phyloP scores from a whole-genome alignment of 495 filamentous ascomycete species.

The Podospora australis region DNA sequence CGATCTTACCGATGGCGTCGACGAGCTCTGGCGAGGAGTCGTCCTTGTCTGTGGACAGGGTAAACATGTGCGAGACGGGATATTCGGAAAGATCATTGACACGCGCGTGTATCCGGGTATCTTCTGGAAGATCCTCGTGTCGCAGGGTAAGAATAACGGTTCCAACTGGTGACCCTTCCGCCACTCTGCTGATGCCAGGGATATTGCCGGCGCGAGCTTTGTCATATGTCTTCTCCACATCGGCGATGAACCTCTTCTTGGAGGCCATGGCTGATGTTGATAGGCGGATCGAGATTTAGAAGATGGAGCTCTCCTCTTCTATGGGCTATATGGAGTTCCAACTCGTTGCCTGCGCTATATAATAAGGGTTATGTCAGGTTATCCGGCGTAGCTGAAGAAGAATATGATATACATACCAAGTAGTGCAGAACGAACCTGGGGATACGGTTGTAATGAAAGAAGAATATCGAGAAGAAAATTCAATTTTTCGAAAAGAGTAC shows the following conservation, averaged over 20 bases:
- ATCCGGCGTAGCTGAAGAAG: too few species aligned
- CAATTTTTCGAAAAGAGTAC: too few species aligned
- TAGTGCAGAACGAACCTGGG: too few species aligned
- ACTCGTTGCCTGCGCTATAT: too few species aligned
- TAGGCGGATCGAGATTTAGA: too few species aligned
- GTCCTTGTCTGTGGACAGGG: constrained; percentile 52
- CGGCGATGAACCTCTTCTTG: constrained; percentile 31
- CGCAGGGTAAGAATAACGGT: constrained; percentile 25
- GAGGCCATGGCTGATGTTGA: constrained; percentile 22
- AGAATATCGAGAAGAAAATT: too few species aligned
- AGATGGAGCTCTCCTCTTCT: too few species aligned
- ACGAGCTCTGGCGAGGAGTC: constrained; percentile 21
- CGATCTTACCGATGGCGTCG: constrained; percentile 3
- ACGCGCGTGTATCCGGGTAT: constrained; percentile 17
- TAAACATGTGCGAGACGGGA: constrained; percentile 53
- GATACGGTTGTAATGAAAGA: too few species aligned
- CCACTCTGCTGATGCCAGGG: constrained; percentile 11
- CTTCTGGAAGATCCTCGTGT: constrained; percentile 11
- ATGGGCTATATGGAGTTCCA: too few species aligned
- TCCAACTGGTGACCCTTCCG: constrained; percentile 19
- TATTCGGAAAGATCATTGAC: constrained; percentile 54
- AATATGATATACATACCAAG: too few species aligned
- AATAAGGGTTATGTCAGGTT: too few species aligned
- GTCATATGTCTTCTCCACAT: constrained; percentile 22
- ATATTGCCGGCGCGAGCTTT: constrained; percentile 24